These are phyloP conservation scores for Vigna trinervia DNA, from an alignment of 306 rosid species.

Conservation along the genomic window DNA sequence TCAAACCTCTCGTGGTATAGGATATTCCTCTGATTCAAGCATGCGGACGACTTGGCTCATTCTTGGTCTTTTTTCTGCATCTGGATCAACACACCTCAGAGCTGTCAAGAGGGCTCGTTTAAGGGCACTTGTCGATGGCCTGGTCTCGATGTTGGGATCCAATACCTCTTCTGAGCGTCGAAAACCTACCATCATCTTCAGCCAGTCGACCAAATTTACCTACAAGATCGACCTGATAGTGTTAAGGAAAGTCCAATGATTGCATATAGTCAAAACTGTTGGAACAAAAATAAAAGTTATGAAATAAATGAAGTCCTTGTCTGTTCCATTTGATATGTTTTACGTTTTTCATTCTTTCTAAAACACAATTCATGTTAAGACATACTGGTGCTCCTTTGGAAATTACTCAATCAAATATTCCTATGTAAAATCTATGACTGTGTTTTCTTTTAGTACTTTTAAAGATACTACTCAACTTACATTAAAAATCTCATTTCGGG, in stretches of 20 bases:
- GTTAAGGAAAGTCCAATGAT: conserved; percentile 11
- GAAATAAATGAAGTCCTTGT: conserved; percentile 11
- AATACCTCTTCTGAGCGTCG: conserved; percentile 85
- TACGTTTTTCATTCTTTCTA: not conserved
- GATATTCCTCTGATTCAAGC: conserved; percentile 90
- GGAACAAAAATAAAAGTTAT: conserved; percentile 6
- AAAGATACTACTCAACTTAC: not conserved
- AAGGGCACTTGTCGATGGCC: conserved; percentile 80
- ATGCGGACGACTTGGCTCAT: conserved; percentile 90
- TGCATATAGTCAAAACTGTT: not conserved
- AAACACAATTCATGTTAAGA: not conserved
- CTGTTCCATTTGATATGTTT: conserved; percentile 11
- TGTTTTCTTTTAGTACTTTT: not conserved
- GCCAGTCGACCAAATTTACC: conserved; percentile 66
- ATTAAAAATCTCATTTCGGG: not conserved
- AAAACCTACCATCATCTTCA: conserved; percentile 83
- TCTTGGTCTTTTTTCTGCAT: conserved; percentile 76
- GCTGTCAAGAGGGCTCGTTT: conserved; percentile 83
- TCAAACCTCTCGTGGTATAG: conserved; percentile 79
- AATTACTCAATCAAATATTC: not conserved
- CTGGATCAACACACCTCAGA: conserved; percentile 88
- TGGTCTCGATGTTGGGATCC: conserved; percentile 77
- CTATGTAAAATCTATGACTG: not conserved
- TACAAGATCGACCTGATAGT: conserved; percentile 44
- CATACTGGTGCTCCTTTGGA: not conserved